These are phyloP conservation scores for Collybiopsis luxurians DNA, from an alignment of 768 basidiomycete species.

Conservation along the genomic window DNA sequence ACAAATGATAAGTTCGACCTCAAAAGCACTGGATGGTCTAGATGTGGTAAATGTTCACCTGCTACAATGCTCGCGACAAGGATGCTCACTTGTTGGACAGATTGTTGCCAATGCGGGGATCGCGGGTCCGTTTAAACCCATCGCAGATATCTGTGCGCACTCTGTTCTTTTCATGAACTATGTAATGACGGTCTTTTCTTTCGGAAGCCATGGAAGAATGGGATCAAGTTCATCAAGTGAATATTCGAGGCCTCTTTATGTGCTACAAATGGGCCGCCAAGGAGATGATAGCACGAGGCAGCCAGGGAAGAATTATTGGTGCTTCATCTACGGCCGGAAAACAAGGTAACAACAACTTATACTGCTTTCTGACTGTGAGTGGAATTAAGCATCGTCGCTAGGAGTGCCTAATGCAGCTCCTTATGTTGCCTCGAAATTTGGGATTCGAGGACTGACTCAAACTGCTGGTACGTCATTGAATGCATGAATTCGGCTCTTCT, in stretches of 20 bases:
- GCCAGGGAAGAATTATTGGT: no score
- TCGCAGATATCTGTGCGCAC: background rate
- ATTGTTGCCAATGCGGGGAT: conserved; percentile 23
- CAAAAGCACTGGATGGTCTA: conserved; percentile 21
- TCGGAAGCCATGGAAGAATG: conserved; percentile 7
- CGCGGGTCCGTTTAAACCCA: background rate
- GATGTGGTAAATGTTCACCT: conserved; percentile 28
- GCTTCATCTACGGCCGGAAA: no score
- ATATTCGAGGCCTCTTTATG: conserved; percentile 17
- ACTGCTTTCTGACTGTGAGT: no score
- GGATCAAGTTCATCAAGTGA: conserved; percentile 11
- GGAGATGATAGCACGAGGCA: conserved; percentile 16
- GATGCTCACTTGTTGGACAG: background rate
- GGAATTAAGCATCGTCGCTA: no score
- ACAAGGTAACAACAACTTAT: no score
- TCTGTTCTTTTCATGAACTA: no score
- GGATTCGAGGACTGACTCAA: conserved; percentile 1
- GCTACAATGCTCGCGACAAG: background rate
- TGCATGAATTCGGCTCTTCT: background rate
- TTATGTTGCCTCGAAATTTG: background rate
- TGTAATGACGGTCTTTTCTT: no score
- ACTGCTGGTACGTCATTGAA: background rate
- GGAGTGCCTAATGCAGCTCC: background rate
- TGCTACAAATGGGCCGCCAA: conserved; percentile 21
- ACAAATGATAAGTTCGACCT: conserved; percentile 21